Evolutionary conservation across 2,329 filamentous ascomycete species (phyloP).

Genomic region (Ramularia endophylla): DNA sequence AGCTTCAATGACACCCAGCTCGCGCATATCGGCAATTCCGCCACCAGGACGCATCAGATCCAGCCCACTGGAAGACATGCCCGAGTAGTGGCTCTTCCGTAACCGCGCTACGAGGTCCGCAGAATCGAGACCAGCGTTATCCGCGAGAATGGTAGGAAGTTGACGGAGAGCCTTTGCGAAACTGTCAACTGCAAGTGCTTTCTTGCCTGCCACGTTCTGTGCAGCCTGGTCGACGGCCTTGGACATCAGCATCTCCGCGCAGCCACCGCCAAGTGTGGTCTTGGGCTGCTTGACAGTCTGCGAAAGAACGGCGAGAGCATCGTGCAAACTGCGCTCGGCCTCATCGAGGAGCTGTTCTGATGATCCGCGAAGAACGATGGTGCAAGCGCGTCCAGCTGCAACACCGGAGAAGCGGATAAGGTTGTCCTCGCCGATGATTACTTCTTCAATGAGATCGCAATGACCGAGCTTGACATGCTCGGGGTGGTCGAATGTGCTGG

Average conservation of each 20-base stretch:
- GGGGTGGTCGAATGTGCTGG: constrained; percentile 96
- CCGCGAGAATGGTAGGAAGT: constrained; percentile 90
- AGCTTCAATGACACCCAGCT: constrained; percentile 91
- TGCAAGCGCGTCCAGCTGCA: constrained; percentile 88
- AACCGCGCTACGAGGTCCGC: constrained; percentile 88
- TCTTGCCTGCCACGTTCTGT: constrained; percentile 93
- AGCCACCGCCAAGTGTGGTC: constrained; percentile 90
- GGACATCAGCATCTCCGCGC: constrained; percentile 98
- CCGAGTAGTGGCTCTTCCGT: constrained; percentile 90
- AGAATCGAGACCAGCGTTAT: constrained; percentile 95
- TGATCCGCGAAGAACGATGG: constrained; percentile 90
- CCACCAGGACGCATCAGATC: constrained; percentile 86
- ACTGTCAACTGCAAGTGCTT: constrained; percentile 83
- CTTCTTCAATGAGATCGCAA: constrained; percentile 93
- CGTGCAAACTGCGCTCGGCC: constrained; percentile 91
- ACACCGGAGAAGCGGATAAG: constrained; percentile 97
- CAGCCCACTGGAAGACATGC: constrained; percentile 84
- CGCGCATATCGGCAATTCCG: constrained; percentile 91
- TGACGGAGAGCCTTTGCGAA: constrained; percentile 88
- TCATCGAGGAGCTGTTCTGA: constrained; percentile 97
- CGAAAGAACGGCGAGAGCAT: constrained; percentile 90
- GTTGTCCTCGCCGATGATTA: constrained; percentile 97
- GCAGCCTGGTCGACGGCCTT: constrained; percentile 93
- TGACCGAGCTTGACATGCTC: constrained; percentile 94
- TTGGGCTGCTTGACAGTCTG: constrained; percentile 94